Evolutionary conservation across 2,329 filamentous ascomycete genomes (phyloP), one percentile per base, ranked within the genome.

Genomic region (Penicillium sp.): DNA sequence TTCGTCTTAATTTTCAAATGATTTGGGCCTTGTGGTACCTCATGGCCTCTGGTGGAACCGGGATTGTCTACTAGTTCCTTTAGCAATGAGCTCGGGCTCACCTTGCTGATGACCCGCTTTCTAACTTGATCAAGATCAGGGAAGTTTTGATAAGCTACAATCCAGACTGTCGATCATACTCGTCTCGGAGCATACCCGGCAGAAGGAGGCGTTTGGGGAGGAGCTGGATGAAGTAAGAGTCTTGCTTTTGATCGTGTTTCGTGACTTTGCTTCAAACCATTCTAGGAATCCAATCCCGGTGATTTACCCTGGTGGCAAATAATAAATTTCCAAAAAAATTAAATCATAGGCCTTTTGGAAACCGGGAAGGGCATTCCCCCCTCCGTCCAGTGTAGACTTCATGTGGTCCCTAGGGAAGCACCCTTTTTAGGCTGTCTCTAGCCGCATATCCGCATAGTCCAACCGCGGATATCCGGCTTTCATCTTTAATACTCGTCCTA

Each of bases 291-390:
- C 25, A 20, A 53, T 18, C 31, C 53, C 57, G 59, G 60, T 60
- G 59, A 60, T 59, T 63, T 64, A 56, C 43, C 26, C 51, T 58
- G 44, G 59, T 61, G 62, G 60, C 60, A 48, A 48, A 48, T n/a
- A 45, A 12, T 14, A 40, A 40, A 29, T 48, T 48, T 33, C 11
- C 9, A 12, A 31, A 46, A 50, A 49, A 22, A n/a, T n/a, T 23
- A 53, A 48, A 41, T 42, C 45, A 33, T 12, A 50, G 49, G 50
- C n/a, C n/a, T n/a, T n/a, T n/a, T n/a, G 29, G 49, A 53, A 37
- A 33, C 51, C 53, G 48, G 54, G n/a, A 53, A 12, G 45, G 48
- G 26, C 41, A 46, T 45, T 51, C 50, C 35, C 26, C 42, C 45
- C 48, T 40, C 51, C 42, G n/a, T n/a, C n/a, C n/a, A n/a, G n/a